These are phyloP conservation scores for Graphilbum sp. DNA, from an alignment of 2,329 filamentous ascomycete genomes.

Conservation along the genomic window DNA sequence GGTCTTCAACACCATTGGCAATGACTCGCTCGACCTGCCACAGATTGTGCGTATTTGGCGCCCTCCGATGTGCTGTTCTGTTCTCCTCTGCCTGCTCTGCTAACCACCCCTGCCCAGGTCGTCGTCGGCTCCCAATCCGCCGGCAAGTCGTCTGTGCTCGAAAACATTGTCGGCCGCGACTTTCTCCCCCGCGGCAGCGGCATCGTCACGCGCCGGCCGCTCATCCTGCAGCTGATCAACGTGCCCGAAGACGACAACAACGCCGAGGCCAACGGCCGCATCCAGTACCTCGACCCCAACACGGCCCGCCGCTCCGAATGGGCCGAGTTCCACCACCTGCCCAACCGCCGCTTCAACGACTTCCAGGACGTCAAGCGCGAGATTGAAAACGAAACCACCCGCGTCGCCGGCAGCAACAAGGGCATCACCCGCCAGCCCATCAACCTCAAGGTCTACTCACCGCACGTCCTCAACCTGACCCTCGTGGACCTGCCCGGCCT, in stretches of 20 bases:
- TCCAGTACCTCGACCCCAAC: constrained; percentile 63
- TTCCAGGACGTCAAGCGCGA: constrained; percentile 98
- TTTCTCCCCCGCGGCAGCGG: constrained; percentile 92
- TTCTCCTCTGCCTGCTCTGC: background rate
- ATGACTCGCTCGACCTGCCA: constrained; percentile 89
- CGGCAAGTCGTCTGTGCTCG: constrained; percentile 93
- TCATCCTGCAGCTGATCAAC: constrained; percentile 98
- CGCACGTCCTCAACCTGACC: constrained; percentile 91
- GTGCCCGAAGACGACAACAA: constrained; percentile 54
- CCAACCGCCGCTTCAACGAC: constrained; percentile 93
- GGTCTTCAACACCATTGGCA: constrained; percentile 99
- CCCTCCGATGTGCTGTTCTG: no score
- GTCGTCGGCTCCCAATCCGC: constrained; percentile 97
- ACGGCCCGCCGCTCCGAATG: constrained; percentile 54
- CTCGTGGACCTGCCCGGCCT: constrained; percentile 91
- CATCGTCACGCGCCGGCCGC: constrained; percentile 83
- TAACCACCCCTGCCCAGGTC: constrained; percentile 40
- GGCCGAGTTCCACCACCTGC: constrained; percentile 95
- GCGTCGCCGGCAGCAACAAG: constrained; percentile 89
- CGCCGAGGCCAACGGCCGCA: constrained; percentile 23
- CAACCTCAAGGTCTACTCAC: constrained; percentile 95
- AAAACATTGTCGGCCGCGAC: constrained; percentile 96
- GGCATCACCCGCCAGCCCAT: constrained; percentile 95
- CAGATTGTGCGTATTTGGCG: no score
- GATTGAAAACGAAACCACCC: constrained; percentile 90